phyloP scores from a whole-genome alignment of 1,284 basidiomycete species.

The Sporisorium exsertum region DNA sequence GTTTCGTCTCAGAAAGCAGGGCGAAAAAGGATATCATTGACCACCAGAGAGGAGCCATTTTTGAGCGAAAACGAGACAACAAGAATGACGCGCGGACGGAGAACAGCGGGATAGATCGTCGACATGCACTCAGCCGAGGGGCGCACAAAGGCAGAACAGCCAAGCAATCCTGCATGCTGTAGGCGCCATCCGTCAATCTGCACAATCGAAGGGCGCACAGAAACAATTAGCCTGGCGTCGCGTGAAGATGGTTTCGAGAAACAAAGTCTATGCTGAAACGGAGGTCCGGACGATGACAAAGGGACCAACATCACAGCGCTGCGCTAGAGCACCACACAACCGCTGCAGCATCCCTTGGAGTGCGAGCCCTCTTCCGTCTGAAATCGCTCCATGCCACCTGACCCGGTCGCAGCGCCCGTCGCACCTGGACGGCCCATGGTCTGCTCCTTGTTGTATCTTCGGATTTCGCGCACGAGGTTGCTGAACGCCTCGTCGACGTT shows the following conservation, averaged over 20 bases:
- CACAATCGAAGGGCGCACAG: not conserved
- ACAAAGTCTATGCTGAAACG: conserved; percentile 27
- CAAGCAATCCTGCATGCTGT: not conserved
- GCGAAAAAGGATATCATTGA: conserved; percentile 5
- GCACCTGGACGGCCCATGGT: conserved; percentile 64
- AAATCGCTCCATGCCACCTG: conserved; percentile 56
- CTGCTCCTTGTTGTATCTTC: conserved; percentile 84
- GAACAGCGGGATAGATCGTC: not conserved
- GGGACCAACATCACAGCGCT: too few species aligned
- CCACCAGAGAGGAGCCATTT: not conserved
- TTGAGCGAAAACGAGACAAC: not conserved
- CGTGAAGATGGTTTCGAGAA: not conserved
- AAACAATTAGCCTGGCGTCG: not conserved
- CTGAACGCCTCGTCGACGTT: conserved; percentile 99
- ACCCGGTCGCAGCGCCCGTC: conserved; percentile 48
- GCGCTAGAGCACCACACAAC: conserved; percentile 56
- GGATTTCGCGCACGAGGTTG: conserved; percentile 94
- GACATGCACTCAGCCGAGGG: not conserved
- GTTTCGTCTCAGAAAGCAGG: not conserved
- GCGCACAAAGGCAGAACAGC: not conserved
- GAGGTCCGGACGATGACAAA: not conserved
- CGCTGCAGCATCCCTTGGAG: conserved; percentile 55
- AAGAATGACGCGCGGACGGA: too few species aligned
- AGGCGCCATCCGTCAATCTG: not conserved
- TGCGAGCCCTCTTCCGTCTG: conserved; percentile 56